Evolutionary conservation across 2,329 filamentous ascomycete species (phyloP).

Genomic region (Aspergillus floridensis): DNA sequence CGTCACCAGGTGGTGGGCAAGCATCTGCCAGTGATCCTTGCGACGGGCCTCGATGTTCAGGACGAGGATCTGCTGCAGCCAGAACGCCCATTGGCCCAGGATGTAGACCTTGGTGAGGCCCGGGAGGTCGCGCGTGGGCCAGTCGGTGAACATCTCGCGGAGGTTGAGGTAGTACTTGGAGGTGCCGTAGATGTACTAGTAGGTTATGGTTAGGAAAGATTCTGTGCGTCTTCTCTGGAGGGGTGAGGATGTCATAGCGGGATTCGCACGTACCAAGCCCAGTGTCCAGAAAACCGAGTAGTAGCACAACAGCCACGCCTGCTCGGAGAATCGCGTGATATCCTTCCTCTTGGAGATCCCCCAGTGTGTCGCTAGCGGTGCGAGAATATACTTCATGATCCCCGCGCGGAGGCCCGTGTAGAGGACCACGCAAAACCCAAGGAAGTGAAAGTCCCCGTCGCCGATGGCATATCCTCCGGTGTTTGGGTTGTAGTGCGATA

Average conservation of each 20-base stretch:
- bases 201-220: too few species aligned
- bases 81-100: constrained; percentile 79
- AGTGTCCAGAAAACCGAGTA: constrained; percentile 72
- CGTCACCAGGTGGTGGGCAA: constrained; percentile 85
- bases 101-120: constrained; percentile 59
- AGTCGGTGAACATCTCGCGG: constrained; percentile 71
- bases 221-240: too few species aligned
- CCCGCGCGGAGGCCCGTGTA: constrained; percentile 76
- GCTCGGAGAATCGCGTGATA: constrained; percentile 77
- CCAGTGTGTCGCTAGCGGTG: constrained; percentile 66
- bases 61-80: constrained; percentile 82
- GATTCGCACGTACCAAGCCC: constrained; percentile 61
- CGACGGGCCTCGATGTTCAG: constrained; percentile 85
- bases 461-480: not conserved
- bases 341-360: constrained; percentile 70
- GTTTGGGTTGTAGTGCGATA: not conserved
- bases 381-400: constrained; percentile 66
- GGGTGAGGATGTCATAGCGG: too few species aligned
- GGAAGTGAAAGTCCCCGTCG: constrained; percentile 42
- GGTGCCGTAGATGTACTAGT: constrained; percentile 68
- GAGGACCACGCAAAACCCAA: constrained; percentile 70
- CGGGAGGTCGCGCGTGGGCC: constrained; percentile 69
- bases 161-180: constrained; percentile 72
- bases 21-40: constrained; percentile 90
- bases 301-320: constrained; percentile 72